Evolutionary conservation across 202 grass and related monocot genomes (phyloP).

Genomic region (Brachypodium distachyon): DNA sequence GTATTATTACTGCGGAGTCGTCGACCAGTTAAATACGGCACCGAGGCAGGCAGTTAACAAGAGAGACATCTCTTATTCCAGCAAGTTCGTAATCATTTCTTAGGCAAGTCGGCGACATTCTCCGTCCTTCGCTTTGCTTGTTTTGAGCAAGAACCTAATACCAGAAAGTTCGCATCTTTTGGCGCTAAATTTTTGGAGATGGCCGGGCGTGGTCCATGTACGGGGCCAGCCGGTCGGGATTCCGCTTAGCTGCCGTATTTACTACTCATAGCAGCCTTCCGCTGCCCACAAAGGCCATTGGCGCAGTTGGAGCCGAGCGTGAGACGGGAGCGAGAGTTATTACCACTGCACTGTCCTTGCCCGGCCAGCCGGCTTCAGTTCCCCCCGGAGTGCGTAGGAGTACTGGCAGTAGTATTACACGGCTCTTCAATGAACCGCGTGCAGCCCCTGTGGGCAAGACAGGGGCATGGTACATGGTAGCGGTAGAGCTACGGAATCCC

Average conservation of each 20-base stretch:
- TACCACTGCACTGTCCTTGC: not conserved
- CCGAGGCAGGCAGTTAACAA: no score
- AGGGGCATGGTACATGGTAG: not conserved
- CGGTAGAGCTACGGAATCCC: not conserved
- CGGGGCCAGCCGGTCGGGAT: slow-evolving; percentile 1
- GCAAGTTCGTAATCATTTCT: no score
- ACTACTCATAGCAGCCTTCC: not conserved
- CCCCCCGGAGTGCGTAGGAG: not conserved
- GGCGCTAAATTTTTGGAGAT: slow-evolving; percentile 11
- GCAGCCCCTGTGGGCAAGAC: not conserved
- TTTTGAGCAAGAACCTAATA: not conserved
- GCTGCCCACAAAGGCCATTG: no score
- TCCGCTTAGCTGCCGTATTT: not conserved
- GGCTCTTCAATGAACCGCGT: slow-evolving; percentile 16
- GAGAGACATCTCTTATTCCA: no score
- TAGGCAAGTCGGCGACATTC: not conserved
- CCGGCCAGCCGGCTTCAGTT: not conserved
- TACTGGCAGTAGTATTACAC: no score
- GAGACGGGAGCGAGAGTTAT: not conserved
- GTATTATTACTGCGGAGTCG: not conserved
- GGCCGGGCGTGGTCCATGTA: not conserved
- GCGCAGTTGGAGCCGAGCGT: not conserved
- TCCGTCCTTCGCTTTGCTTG: not conserved
- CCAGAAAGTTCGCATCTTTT: not conserved
- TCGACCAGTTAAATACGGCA: not conserved